Base-by-base conservation (phyloP, 768 basidiomycete species). In the Tephrocybe sp. region DNA sequence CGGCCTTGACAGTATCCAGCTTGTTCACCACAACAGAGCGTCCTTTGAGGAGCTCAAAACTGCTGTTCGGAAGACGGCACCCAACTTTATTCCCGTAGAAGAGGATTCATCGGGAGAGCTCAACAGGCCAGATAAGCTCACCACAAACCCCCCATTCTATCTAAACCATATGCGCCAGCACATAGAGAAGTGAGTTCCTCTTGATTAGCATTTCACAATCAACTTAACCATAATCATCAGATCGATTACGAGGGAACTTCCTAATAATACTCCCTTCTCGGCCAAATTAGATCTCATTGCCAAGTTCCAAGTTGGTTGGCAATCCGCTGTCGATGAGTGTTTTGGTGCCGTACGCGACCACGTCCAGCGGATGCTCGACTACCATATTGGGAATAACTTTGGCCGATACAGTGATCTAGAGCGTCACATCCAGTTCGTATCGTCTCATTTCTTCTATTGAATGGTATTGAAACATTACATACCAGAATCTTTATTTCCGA, bases 321-420 rank as follows among this genome's bases (percentile, higher is more conserved):
- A 55, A 15, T 46, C 37, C 0, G 57, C 60, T 18, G 57, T 58
- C 1, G 44, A 42, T 0, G 47, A 30, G 5, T 67, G 68, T 50
- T 65, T 67, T 44, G 36, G 47, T 18, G 30, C n/a, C n/a, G 57
- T 68, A 15, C 51, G 55, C 15, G 41, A 48, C 11, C 57, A 64
- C 12, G 61, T 69, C 1, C 58, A 74, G 3, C 57, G 61, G 13
- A 54, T 65, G 29, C 42, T 66, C 11, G 50, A 73, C 3, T 49
- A 63, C 11, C 61, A 67, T 11, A 53, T 73, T 23, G 49, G 61
- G 6, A 47, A 52, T 1, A 66, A 69, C 42, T 82, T 80, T 49
- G 68, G 67, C 2, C 66, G 67, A 4, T 79, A 76, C 48, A 61
- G 48, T 13, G 29, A 57, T 11, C 67, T 79, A 0, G 59, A 68